These are phyloP conservation scores for Bidens hawaiensis DNA, from an alignment of 140 eudicot genomes.

Conservation along the genomic window DNA sequence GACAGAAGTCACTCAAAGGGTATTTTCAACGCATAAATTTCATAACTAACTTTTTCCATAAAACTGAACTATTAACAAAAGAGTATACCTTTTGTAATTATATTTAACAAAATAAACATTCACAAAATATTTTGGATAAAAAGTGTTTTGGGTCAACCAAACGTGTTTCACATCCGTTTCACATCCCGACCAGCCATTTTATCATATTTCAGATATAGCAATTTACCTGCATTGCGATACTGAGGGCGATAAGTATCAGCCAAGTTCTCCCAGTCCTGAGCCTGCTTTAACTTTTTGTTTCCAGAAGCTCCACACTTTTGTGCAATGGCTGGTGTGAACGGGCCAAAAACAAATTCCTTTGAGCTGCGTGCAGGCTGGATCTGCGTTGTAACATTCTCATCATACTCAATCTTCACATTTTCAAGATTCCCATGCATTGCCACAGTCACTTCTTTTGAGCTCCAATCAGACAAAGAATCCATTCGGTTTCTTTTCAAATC, in stretches of 20 bases:
- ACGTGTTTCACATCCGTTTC: background rate
- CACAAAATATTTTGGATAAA: background rate
- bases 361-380: slow-evolving; percentile 18
- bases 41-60: background rate
- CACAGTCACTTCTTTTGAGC: slow-evolving; percentile 29
- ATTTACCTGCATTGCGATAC: slow-evolving; percentile 55
- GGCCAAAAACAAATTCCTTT: slow-evolving; percentile 64
- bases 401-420: slow-evolving; percentile 18
- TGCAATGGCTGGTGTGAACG: slow-evolving; percentile 44
- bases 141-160: background rate
- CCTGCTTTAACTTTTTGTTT: slow-evolving; percentile 24
- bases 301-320: slow-evolving; percentile 28
- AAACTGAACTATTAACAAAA: background rate
- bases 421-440: slow-evolving; percentile 23
- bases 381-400: slow-evolving; percentile 19
- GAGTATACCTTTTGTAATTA: background rate
- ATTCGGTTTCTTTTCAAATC: slow-evolving; percentile 29
- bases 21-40: background rate
- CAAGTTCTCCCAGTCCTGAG: slow-evolving; percentile 49
- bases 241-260: slow-evolving; percentile 49
- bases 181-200: background rate
- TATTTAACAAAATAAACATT: background rate
- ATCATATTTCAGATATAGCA: background rate
- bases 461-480: slow-evolving; percentile 33
- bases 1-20: background rate